Evolutionary conservation across 352 stramenopile species (phyloP).

Genomic region (Halophytophthora polymorphica): DNA sequence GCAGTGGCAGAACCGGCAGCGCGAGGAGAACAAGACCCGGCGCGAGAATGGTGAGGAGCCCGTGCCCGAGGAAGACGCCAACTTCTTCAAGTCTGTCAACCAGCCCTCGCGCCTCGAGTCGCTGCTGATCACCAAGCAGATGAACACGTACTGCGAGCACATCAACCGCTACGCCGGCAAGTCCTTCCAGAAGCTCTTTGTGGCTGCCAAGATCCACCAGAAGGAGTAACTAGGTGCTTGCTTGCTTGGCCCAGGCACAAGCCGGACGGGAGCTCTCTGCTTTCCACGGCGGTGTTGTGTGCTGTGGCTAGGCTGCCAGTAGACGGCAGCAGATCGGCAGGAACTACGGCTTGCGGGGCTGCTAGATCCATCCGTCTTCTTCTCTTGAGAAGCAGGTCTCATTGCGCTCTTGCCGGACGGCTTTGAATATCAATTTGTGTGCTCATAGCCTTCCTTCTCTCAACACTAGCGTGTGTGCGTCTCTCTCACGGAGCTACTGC

Average conservation of each 20-base stretch:
- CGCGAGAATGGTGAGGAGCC: constrained; percentile 75
- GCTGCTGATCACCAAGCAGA: constrained; percentile 90
- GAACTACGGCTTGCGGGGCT: not conserved
- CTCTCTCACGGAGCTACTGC: not conserved
- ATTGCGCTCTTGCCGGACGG: not conserved
- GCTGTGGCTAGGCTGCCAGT: no score
- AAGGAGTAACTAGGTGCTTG: constrained; percentile 41
- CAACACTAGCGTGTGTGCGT: not conserved
- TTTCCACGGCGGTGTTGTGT: no score
- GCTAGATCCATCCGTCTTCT: not conserved
- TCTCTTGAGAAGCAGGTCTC: not conserved
- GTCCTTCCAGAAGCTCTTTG: constrained; percentile 90
- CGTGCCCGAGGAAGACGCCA: constrained; percentile 79
- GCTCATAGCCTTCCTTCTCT: not conserved
- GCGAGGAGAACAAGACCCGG: constrained; percentile 85
- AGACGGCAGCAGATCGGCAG: not conserved
- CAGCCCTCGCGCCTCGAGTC: constrained; percentile 86
- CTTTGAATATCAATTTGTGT: constrained; percentile 1
- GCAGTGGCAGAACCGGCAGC: constrained; percentile 85
- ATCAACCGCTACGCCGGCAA: constrained; percentile 90
- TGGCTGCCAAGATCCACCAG: constrained; percentile 88
- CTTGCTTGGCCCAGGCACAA: no score
- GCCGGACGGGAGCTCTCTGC: no score
- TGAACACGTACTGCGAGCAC: constrained; percentile 92
- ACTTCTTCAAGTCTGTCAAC: constrained; percentile 86